Conservation (phyloP, 306 rosid genomes). For the Spatholobus suberectus region DNA sequence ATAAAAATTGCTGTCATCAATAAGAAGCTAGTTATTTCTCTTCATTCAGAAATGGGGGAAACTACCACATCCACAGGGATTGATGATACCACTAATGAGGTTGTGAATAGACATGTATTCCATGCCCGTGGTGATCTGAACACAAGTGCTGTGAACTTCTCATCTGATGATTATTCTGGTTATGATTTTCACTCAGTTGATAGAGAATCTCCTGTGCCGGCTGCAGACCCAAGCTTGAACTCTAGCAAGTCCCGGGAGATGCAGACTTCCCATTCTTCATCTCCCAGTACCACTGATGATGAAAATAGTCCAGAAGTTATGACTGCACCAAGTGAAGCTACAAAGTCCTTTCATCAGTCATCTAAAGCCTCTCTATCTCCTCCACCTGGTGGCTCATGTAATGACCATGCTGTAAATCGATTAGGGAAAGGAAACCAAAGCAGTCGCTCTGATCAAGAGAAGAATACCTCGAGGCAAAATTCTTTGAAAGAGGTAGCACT, state of each 20-base stretch:
- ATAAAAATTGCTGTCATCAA: slow-evolving; percentile 58
- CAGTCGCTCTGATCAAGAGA: slow-evolving; percentile 80
- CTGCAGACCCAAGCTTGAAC: slow-evolving; percentile 53
- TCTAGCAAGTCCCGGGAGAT: slow-evolving; percentile 70
- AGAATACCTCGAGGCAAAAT: slow-evolving; percentile 69
- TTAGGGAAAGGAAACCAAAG: slow-evolving; percentile 78
- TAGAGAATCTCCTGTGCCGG: slow-evolving; percentile 61
- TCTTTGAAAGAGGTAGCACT: slow-evolving; percentile 80
- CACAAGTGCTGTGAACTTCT: slow-evolving; percentile 63
- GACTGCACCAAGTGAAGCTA: slow-evolving; percentile 51
- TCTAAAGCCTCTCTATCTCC: slow-evolving; percentile 56
- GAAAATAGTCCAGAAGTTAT: slow-evolving; percentile 68
- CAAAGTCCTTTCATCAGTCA: slow-evolving; percentile 54
- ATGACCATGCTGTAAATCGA: slow-evolving; percentile 61
- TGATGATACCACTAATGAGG: slow-evolving; percentile 49
- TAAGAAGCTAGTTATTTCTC: slow-evolving; percentile 71
- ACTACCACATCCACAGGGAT: slow-evolving; percentile 38
- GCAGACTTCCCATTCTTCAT: slow-evolving; percentile 76
- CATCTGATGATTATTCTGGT: slow-evolving; percentile 92
- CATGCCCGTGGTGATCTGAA: slow-evolving; percentile 54
- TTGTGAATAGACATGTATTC: slow-evolving; percentile 42
- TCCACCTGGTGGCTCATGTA: slow-evolving; percentile 75
- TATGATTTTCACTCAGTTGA: slow-evolving; percentile 86
- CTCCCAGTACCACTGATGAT: slow-evolving; percentile 77
- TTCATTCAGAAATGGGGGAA: slow-evolving; percentile 49